phyloP scores from a whole-genome alignment of 345 rosid genomes.

The Iberis pinnata region DNA sequence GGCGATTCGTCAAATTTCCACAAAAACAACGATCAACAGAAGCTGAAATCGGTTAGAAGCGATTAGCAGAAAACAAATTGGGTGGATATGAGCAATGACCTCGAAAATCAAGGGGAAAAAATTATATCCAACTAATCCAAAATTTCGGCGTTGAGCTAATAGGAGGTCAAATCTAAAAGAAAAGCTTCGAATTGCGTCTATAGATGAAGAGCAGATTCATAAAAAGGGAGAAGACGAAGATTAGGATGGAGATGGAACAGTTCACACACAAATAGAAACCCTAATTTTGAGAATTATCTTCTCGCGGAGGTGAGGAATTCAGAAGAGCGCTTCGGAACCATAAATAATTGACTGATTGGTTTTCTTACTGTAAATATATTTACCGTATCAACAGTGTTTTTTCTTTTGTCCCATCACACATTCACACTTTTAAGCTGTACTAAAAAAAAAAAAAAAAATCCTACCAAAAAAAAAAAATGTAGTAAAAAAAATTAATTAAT shows the following conservation, averaged over 20 bases:
- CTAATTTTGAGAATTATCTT: slow-evolving; percentile 18
- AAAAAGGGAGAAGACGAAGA: slow-evolving; percentile 1
- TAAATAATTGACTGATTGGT: too few species aligned
- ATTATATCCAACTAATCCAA: background rate
- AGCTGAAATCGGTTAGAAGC: background rate
- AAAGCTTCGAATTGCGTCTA: background rate
- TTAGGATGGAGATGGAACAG: slow-evolving; percentile 16
- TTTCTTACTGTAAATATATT: background rate
- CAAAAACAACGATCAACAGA: too few species aligned
- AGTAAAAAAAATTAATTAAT: too few species aligned
- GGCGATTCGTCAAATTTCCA: too few species aligned
- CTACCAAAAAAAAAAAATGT: too few species aligned
- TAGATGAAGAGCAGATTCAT: slow-evolving; percentile 2
- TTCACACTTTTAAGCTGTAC: too few species aligned
- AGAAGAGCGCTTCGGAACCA: too few species aligned
- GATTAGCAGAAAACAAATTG: background rate
- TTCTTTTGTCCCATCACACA: background rate
- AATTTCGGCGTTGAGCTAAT: slow-evolving; percentile 3
- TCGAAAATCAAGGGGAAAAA: background rate
- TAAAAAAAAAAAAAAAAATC: too few species aligned
- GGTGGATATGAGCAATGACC: slow-evolving; percentile 3
- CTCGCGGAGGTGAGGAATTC: too few species aligned
- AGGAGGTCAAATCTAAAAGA: slow-evolving; percentile 9
- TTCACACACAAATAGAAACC: background rate
- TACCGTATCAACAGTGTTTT: background rate